A percentile compares a stretch with the other conserved stretches of the same genome.
Conservation (phyloP, 164 flowering plant species). For the Tetracentron sinense region DNA sequence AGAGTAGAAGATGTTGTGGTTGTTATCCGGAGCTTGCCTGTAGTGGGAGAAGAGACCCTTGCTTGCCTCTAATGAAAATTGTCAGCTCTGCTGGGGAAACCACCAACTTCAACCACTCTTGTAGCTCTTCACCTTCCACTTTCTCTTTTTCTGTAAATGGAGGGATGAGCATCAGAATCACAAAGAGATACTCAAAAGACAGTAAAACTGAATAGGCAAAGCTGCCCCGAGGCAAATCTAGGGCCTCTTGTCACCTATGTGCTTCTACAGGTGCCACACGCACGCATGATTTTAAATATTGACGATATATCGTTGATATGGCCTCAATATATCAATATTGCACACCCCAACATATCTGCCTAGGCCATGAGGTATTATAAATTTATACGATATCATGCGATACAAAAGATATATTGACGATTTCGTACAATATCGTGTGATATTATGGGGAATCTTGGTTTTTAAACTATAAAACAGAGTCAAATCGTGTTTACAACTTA, state of each 20-base stretch:
- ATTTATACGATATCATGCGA: too few species aligned
- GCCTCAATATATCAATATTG: too few species aligned
- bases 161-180: neutral
- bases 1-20: slow-evolving; percentile 4
- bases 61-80: slow-evolving; percentile 56
- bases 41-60: slow-evolving; percentile 52
- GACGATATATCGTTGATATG: too few species aligned
- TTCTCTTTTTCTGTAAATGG: slow-evolving; percentile 67
- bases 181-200: neutral
- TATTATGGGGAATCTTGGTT: too few species aligned
- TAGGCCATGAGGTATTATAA: too few species aligned
- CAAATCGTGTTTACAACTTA: too few species aligned
- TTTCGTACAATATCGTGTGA: too few species aligned
- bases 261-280: too few species aligned
- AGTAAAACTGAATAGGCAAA: slow-evolving; percentile 6
- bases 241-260: neutral
- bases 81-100: slow-evolving; percentile 79
- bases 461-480: too few species aligned
- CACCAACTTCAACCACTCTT: slow-evolving; percentile 78
- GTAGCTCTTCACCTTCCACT: slow-evolving; percentile 91
- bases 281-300: too few species aligned
- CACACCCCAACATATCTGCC: too few species aligned
- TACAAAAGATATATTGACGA: too few species aligned
- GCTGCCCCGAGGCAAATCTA: neutral
- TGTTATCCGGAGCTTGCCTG: slow-evolving; percentile 20